Evolutionary conservation across 148 eudicot genomes (phyloP).

Genomic region (Rhododendron kiyosumense): DNA sequence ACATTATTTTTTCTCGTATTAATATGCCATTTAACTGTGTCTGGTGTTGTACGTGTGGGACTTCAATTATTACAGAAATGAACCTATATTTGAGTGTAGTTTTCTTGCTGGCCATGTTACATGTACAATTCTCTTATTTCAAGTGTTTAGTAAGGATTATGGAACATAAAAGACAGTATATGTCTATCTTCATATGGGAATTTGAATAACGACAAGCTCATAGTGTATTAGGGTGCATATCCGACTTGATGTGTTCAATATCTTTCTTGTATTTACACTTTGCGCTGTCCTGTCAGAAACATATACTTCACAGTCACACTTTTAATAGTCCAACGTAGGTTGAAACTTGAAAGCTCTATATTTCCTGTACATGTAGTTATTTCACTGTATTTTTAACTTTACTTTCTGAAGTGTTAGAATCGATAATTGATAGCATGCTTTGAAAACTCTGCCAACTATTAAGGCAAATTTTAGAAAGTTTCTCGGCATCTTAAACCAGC

Average conservation of each 20-base stretch:
- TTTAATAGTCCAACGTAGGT: neutral
- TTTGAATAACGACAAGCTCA: neutral
- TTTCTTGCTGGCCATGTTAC: neutral
- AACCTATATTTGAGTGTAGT: neutral
- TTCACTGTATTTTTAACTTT: neutral
- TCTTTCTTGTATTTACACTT: neutral
- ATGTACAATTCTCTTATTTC: neutral
- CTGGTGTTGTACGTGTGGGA: neutral
- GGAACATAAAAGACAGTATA: neutral
- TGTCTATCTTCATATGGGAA: neutral
- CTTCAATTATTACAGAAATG: neutral
- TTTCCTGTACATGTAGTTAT: neutral
- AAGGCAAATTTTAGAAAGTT: neutral
- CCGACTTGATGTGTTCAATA: neutral
- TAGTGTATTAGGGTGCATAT: neutral
- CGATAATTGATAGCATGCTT: neutral
- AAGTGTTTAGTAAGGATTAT: neutral
- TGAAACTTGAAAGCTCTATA: neutral
- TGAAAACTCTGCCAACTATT: neutral
- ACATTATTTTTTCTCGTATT: neutral
- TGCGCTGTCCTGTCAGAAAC: neutral
- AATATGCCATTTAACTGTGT: neutral
- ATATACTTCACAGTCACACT: neutral
- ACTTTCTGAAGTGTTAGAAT: neutral
- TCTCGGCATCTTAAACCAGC: neutral